phyloP scores from a whole-genome alignment of 1,139 yeast species.

The Candida sanyaensis region DNA sequence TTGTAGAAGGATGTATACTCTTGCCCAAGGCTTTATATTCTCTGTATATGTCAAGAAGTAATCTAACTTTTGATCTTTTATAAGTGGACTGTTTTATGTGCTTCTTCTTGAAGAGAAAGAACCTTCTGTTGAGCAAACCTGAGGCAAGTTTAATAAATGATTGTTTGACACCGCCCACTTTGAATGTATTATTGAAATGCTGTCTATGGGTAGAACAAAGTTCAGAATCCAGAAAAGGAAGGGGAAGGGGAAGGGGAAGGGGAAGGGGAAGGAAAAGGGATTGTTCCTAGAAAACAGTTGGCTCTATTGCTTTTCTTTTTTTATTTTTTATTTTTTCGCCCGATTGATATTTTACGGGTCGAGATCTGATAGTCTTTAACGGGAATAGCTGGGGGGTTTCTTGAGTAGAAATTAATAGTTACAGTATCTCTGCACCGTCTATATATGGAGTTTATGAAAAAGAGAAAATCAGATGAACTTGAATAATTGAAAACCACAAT shows the following conservation, averaged over 20 bases:
- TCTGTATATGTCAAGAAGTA: conserved; percentile 22
- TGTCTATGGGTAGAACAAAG: too few relatives aligned
- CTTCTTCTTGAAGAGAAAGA: conserved; percentile 14
- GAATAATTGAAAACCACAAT: too few relatives aligned
- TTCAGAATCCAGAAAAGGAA: too few relatives aligned
- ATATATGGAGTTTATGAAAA: too few relatives aligned
- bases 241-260: not conserved
- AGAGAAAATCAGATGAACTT: too few relatives aligned
- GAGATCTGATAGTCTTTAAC: too few relatives aligned
- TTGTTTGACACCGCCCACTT: conserved; percentile 9
- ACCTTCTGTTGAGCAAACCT: conserved; percentile 19
- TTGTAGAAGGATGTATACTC: conserved; percentile 16
- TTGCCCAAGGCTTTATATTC: conserved; percentile 27
- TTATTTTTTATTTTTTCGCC: not conserved
- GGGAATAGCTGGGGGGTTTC: not conserved
- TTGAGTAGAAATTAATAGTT: not conserved
- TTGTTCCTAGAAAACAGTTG: not conserved
- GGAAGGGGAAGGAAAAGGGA: not conserved
- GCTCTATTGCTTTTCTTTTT: not conserved
- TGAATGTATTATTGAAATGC: conserved; percentile 1
- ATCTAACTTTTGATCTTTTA: conserved; percentile 17
- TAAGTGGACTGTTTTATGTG: not conserved
- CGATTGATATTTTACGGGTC: not conserved
- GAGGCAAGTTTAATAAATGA: conserved; percentile 20
- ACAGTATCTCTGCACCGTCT: too few relatives aligned